A percentile compares a stretch with the other conserved stretches of the same genome.
phyloP scores from a whole-genome alignment of 176 grass and related monocot genomes.

The Lolium perenne region DNA sequence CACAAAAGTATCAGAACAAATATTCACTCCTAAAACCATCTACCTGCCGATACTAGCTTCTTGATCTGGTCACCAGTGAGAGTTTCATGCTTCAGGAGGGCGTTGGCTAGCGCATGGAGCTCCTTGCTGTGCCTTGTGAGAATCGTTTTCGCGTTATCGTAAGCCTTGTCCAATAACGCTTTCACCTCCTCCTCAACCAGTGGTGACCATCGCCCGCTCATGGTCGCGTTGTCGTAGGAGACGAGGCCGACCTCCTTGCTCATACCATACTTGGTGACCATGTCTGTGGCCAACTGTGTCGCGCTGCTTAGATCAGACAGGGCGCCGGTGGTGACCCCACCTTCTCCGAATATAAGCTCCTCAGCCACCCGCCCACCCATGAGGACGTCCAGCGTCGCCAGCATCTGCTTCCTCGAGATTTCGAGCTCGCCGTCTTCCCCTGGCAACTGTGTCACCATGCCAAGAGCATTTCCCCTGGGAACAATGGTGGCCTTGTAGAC shows the following conservation, averaged over 20 bases:
- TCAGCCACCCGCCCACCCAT: slow-evolving; percentile 79
- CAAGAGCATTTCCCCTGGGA: slow-evolving; percentile 57
- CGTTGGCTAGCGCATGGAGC: background rate
- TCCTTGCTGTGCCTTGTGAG: background rate
- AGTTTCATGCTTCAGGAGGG: background rate
- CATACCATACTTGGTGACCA: slow-evolving; percentile 77
- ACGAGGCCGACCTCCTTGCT: slow-evolving; percentile 44
- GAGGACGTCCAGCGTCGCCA: slow-evolving; percentile 61
- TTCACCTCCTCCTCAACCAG: slow-evolving; percentile 1
- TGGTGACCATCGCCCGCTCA: background rate
- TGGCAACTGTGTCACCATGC: slow-evolving; percentile 54
- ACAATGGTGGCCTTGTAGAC: slow-evolving; percentile 67
- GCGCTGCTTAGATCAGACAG: slow-evolving; percentile 52
- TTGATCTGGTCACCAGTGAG: background rate
- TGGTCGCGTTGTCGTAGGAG: background rate
- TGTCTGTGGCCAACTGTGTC: slow-evolving; percentile 54
- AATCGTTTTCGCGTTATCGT: background rate
- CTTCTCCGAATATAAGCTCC: slow-evolving; percentile 72
- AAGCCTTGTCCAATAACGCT: background rate
- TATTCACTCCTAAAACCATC: background rate
- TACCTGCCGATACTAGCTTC: background rate
- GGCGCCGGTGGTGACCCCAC: slow-evolving; percentile 50
- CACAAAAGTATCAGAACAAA: background rate
- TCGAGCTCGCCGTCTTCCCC: slow-evolving; percentile 47
- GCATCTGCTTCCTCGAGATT: slow-evolving; percentile 58